Evolutionary conservation across 495 filamentous ascomycete genomes (phyloP).

Genomic region (Podospora comata): DNA sequence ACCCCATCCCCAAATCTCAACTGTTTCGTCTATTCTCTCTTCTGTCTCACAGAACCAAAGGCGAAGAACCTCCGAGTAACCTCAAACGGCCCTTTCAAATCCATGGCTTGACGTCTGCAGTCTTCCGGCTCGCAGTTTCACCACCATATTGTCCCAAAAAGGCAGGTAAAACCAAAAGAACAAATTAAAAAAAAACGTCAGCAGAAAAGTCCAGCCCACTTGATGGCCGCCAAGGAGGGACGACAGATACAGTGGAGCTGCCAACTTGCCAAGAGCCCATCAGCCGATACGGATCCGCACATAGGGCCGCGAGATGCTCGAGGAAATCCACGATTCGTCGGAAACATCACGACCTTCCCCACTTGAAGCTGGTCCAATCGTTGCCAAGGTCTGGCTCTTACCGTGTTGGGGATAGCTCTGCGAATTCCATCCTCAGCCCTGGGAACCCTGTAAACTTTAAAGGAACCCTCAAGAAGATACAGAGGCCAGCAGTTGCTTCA

Average conservation of each 20-base stretch:
- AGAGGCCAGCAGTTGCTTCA: background rate
- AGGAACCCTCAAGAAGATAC: background rate
- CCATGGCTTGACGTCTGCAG: background rate
- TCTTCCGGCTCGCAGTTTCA: background rate
- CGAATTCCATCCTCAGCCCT: conserved; percentile 8
- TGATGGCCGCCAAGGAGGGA: background rate
- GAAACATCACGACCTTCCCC: conserved; percentile 1
- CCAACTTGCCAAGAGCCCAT: background rate
- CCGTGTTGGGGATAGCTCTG: conserved; percentile 10
- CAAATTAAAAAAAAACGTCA: background rate
- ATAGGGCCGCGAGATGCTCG: background rate
- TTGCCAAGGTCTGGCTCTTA: background rate
- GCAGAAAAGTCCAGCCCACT: background rate
- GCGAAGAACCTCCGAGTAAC: background rate
- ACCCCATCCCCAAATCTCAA: background rate
- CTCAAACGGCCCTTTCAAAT: background rate
- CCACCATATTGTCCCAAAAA: background rate
- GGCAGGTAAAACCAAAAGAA: background rate
- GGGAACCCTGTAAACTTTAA: background rate
- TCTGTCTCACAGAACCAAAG: background rate
- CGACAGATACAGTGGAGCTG: background rate
- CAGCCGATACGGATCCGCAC: background rate
- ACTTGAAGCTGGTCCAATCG: background rate
- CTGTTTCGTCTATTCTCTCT: background rate
- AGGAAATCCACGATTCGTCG: background rate